Evolutionary conservation across 345 rosid species (phyloP), one percentile per base, ranked within the genome.

Genomic region (Pistacia atlantica): DNA sequence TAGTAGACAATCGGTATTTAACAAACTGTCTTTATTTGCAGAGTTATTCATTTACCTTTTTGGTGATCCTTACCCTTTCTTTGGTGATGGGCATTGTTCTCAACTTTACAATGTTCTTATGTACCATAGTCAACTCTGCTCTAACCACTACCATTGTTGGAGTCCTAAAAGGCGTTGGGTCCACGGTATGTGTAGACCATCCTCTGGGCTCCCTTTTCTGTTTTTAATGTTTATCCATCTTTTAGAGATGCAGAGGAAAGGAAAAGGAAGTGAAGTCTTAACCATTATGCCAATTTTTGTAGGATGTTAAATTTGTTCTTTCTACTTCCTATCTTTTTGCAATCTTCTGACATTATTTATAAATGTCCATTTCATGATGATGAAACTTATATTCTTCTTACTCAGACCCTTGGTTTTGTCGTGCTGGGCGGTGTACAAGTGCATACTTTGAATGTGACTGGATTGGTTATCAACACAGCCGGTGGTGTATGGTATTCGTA

Each of bases 401-500:
- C 16, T 12, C 84, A 93, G 99, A 89, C 99, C 12, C 92, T 95
- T 38, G 99, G 99, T 33, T 95, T 95, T 83, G 84, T 95, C 52
- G 59, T 95, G 49, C 93, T 93, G 78, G 98, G 99, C 37, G 99
- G 99, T 46, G 97, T 95, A 70, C 84, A 92, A 85, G 97, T 95
- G 69, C 98, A 88, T 79, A 97, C 86, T 57, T 71, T 95, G 82
- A 95, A 95, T 35, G 91, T 95, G 58, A 86, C 94, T 14, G 99
- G 99, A 74, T 81, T 93, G 86, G 86, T 86, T 55, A 86, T 95
- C 78, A 95, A 95, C 84, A 90, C 99, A 38, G 91, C 93, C 35
- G 99, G 99, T 72, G 99, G 99, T 16, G 80, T 95, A 56, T 95
- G 99, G 98, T 95, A 95, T 85, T 93, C 99, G 1, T 89, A 83